These are phyloP conservation scores for Cairneyella variabilis DNA, from an alignment of 495 filamentous ascomycete genomes.

Conservation along the genomic window DNA sequence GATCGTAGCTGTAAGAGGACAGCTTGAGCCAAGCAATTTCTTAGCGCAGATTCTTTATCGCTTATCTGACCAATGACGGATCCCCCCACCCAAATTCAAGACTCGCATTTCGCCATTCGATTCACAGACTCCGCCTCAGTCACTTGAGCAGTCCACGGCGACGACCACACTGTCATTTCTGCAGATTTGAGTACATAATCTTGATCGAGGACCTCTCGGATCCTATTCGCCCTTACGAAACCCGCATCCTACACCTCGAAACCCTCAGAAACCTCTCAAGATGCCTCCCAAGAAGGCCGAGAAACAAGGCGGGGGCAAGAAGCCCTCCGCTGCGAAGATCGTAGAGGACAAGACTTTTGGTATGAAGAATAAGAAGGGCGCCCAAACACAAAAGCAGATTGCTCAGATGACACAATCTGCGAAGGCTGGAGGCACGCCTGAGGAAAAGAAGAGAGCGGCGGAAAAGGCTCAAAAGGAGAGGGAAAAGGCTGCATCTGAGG, in stretches of 20 bases:
- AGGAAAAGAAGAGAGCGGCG: conserved; percentile 84
- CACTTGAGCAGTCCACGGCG: conserved; percentile 12
- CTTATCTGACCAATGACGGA: conserved; percentile 16
- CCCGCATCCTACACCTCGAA: background rate
- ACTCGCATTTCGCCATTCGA: conserved; percentile 15
- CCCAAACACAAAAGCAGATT: conserved; percentile 82
- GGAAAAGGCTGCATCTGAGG: conserved; percentile 79
- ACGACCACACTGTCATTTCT: conserved; percentile 27
- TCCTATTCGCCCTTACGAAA: background rate
- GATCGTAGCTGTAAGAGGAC: conserved; percentile 15
- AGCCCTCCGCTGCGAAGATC: conserved; percentile 61
- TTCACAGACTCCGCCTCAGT: conserved; percentile 5
- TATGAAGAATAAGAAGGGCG: conserved; percentile 99
- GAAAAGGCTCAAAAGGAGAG: conserved; percentile 80
- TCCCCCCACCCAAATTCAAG: conserved; percentile 19
- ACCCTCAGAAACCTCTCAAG: conserved; percentile 32
- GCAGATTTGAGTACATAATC: background rate
- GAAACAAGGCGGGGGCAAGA: conserved; percentile 52
- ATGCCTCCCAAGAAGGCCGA: conserved; percentile 93
- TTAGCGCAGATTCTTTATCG: conserved; percentile 10
- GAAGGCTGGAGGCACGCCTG: conserved; percentile 66
- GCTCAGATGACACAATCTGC: conserved; percentile 71
- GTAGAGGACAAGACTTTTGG: conserved; percentile 98
- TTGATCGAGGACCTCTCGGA: background rate
- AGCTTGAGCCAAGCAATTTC: conserved; percentile 19